Conservation (phyloP, 768 basidiomycete species). For the Epithele typhae region DNA sequence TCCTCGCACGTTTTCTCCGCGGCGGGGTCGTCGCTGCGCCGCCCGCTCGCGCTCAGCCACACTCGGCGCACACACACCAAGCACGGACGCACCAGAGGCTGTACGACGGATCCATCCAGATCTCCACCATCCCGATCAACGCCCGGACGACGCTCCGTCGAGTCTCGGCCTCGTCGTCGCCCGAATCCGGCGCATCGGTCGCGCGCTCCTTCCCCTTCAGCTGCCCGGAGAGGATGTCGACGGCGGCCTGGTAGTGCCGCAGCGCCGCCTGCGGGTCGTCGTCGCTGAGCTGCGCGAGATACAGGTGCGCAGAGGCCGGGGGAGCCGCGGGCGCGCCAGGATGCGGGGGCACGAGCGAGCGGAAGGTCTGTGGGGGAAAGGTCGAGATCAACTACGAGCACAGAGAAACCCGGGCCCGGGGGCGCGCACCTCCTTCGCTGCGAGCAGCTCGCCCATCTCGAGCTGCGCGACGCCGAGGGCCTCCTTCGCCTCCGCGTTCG, state of each 20-base stretch:
- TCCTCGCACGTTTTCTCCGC: constrained; percentile 82
- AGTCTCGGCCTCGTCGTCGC: constrained; percentile 51
- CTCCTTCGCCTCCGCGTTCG: constrained; percentile 68
- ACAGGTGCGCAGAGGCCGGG: constrained; percentile 76
- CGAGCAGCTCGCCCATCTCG: constrained; percentile 73
- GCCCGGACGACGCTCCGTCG: constrained; percentile 71
- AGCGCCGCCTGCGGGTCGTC: constrained; percentile 72
- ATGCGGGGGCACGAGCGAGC: constrained; percentile 54
- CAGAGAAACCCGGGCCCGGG: not conserved
- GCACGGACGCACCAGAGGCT: constrained; percentile 71
- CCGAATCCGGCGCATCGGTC: constrained; percentile 29
- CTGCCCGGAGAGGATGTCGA: constrained; percentile 61
- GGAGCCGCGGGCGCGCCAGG: constrained; percentile 55
- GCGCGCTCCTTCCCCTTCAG: constrained; percentile 73
- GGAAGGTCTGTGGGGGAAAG: constrained; percentile 53
- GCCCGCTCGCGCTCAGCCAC: not conserved
- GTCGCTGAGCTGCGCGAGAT: constrained; percentile 82
- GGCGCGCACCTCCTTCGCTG: constrained; percentile 58
- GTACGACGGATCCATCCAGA: constrained; percentile 91
- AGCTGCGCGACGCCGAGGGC: constrained; percentile 76
- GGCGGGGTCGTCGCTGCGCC: constrained; percentile 66
- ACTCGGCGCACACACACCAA: not conserved
- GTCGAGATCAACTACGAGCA: not conserved
- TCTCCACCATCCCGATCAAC: constrained; percentile 85
- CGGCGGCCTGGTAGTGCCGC: constrained; percentile 74